Evolutionary conservation across 2,329 filamentous ascomycete genomes (phyloP).

Genomic region (Xylariaceae sp.): DNA sequence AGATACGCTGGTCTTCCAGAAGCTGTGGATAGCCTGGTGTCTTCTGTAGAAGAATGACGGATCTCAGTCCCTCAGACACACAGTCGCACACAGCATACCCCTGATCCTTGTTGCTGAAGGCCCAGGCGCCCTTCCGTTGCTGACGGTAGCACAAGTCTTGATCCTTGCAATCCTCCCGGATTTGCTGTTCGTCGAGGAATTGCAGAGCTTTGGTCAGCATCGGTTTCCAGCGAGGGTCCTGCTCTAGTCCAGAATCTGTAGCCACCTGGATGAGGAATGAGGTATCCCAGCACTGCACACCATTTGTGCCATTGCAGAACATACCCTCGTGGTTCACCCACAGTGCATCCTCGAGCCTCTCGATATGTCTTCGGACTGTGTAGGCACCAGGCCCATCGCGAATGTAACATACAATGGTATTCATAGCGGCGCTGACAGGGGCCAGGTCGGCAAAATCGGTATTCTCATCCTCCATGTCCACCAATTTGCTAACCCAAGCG

Average conservation of each 20-base stretch:
- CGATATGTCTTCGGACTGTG: slow-evolving; percentile 70
- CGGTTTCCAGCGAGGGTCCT: slow-evolving; percentile 70
- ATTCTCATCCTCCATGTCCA: slow-evolving; percentile 90
- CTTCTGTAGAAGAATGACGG: slow-evolving; percentile 79
- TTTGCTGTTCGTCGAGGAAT: slow-evolving; percentile 89
- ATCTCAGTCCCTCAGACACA: slow-evolving; percentile 84
- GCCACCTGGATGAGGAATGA: slow-evolving; percentile 82
- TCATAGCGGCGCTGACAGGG: slow-evolving; percentile 87
- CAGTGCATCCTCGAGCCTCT: slow-evolving; percentile 78
- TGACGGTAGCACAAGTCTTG: slow-evolving; percentile 84
- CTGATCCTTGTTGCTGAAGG: slow-evolving; percentile 87
- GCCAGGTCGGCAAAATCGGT: slow-evolving; percentile 83
- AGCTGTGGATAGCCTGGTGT: slow-evolving; percentile 69
- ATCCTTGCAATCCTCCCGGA: slow-evolving; percentile 75
- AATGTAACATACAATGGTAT: slow-evolving; percentile 81
- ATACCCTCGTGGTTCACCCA: slow-evolving; percentile 93
- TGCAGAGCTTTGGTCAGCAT: slow-evolving; percentile 80
- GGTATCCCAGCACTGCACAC: slow-evolving; percentile 97
- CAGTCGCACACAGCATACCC: slow-evolving; percentile 96
- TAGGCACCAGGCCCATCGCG: slow-evolving; percentile 72
- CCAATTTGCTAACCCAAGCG: slow-evolving; percentile 74
- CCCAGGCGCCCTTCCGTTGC: slow-evolving; percentile 88
- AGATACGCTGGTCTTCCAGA: slow-evolving; percentile 72
- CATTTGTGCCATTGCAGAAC: slow-evolving; percentile 93
- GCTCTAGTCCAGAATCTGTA: slow-evolving; percentile 72